Conservation (phyloP, 1,284 basidiomycete genomes). For the Moniliophthora roreri region DNA sequence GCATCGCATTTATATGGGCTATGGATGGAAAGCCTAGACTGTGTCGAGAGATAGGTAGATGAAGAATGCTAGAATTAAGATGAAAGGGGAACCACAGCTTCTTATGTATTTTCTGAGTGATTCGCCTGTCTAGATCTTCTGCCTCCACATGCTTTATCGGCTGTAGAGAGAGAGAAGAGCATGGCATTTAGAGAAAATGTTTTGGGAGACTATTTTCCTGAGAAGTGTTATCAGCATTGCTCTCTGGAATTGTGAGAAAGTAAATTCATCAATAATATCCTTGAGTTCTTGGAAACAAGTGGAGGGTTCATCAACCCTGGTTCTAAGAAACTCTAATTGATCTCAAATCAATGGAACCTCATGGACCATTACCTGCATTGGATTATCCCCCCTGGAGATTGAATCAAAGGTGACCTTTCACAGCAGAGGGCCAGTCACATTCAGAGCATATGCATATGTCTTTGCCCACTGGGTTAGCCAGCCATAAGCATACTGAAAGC, state of each 20-base stretch:
- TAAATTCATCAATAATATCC: constrained; percentile 23
- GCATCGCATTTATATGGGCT: no score
- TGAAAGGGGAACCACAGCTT: no score
- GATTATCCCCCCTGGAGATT: constrained; percentile 13
- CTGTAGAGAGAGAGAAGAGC: constrained; percentile 28
- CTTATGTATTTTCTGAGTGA: constrained; percentile 20
- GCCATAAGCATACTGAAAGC: constrained; percentile 26
- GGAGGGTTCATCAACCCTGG: constrained; percentile 21
- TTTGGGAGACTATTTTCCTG: constrained; percentile 25
- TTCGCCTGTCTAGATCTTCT: constrained; percentile 18
- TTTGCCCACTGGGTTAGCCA: constrained; percentile 26
- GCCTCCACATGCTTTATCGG: constrained; percentile 26
- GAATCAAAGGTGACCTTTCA: constrained; percentile 6
- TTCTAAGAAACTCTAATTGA: constrained; percentile 22
- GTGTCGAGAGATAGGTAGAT: no score
- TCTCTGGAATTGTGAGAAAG: constrained; percentile 21
- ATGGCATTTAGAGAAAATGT: constrained; percentile 22
- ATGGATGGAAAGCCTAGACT: no score
- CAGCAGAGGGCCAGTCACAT: not conserved
- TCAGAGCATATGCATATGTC: constrained; percentile 14
- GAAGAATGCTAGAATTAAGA: no score
- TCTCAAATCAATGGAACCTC: constrained; percentile 4
- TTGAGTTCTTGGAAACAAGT: constrained; percentile 16
- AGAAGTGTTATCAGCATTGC: constrained; percentile 25
- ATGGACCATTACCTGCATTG: constrained; percentile 8